A percentile compares a stretch with the other conserved stretches of the same genome.
Evolutionary conservation across 2,329 filamentous ascomycete species (phyloP).

Genomic region (Beauveria australis): DNA sequence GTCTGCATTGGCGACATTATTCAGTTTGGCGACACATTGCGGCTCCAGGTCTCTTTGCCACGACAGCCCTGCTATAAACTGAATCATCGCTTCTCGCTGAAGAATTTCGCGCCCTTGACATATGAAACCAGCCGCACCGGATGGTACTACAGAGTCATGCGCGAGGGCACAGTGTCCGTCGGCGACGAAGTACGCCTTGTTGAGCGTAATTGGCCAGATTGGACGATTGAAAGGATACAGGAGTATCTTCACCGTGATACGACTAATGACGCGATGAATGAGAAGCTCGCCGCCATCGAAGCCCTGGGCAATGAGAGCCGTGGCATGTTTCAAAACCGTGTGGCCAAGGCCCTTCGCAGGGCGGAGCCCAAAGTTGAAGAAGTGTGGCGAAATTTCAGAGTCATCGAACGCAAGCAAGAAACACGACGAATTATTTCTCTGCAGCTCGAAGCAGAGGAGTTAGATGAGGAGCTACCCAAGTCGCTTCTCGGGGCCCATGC

Average conservation of each 20-base stretch:
- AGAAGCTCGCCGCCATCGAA: slow-evolving; percentile 42
- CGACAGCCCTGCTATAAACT: slow-evolving; percentile 61
- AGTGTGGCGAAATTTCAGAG: slow-evolving; percentile 36
- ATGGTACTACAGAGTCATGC: slow-evolving; percentile 57
- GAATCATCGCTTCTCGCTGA: slow-evolving; percentile 57
- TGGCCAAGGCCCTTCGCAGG: slow-evolving; percentile 37
- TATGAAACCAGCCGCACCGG: slow-evolving; percentile 52
- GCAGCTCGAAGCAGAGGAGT: slow-evolving; percentile 37
- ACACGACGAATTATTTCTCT: slow-evolving; percentile 44
- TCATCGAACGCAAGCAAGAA: slow-evolving; percentile 42
- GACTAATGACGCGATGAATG: slow-evolving; percentile 42
- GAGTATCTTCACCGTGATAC: slow-evolving; percentile 51
- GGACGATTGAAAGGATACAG: slow-evolving; percentile 56
- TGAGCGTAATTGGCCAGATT: slow-evolving; percentile 46
- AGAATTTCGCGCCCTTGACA: slow-evolving; percentile 51
- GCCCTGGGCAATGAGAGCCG: slow-evolving; percentile 41
- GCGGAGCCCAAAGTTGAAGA: slow-evolving; percentile 20
- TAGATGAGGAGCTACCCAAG: slow-evolving; percentile 20
- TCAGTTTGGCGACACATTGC: slow-evolving; percentile 38
- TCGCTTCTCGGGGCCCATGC: slow-evolving; percentile 43
- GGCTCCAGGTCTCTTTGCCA: slow-evolving; percentile 53
- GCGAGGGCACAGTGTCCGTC: slow-evolving; percentile 42
- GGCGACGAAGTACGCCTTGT: slow-evolving; percentile 51
- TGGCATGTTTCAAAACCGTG: slow-evolving; percentile 39
- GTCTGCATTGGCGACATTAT: slow-evolving; percentile 58